Evolutionary conservation across 2,329 filamentous ascomycete species (phyloP).

Genomic region (Penicillium sp.): DNA sequence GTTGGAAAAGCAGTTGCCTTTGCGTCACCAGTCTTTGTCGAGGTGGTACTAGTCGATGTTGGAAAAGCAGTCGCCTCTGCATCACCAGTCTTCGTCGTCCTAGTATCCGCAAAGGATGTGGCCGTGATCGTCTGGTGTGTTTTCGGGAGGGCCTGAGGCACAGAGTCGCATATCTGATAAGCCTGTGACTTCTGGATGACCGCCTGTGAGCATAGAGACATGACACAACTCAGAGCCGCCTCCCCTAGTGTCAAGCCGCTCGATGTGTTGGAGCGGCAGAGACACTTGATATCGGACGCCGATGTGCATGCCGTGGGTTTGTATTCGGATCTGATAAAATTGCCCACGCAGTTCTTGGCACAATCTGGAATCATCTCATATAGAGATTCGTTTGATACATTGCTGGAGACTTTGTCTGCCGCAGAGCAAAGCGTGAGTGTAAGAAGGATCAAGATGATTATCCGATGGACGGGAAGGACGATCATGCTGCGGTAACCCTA

Average conservation of each 20-base stretch:
- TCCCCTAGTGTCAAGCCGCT: constrained; percentile 69
- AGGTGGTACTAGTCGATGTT: constrained; percentile 6
- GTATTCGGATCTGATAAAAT: constrained; percentile 61
- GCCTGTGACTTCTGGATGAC: constrained; percentile 46
- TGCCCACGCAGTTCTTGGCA: constrained; percentile 58
- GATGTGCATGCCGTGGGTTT: constrained; percentile 38
- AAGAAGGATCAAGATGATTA: constrained; percentile 25
- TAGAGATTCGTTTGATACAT: constrained; percentile 28
- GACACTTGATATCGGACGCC: constrained; percentile 55
- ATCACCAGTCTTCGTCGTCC: constrained; percentile 7
- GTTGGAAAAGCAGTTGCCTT: constrained; percentile 1
- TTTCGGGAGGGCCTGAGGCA: constrained; percentile 32
- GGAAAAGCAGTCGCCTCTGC: constrained; percentile 1
- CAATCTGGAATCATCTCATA: constrained; percentile 54
- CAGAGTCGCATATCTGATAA: constrained; percentile 55
- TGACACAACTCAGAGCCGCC: constrained; percentile 64
- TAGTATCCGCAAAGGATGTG: constrained; percentile 26
- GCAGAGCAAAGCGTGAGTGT: constrained; percentile 24
- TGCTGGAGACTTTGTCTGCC: constrained; percentile 14
- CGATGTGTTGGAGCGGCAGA: constrained; percentile 59
- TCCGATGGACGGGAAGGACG: constrained; percentile 27
- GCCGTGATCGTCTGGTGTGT: constrained; percentile 40
- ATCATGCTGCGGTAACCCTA: constrained; percentile 37
- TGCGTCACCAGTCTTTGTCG: constrained; percentile 6
- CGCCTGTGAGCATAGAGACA: constrained; percentile 53